Evolutionary conservation across 208 protist genomes (phyloP).

Genomic region (Eutreptiella sp.): DNA sequence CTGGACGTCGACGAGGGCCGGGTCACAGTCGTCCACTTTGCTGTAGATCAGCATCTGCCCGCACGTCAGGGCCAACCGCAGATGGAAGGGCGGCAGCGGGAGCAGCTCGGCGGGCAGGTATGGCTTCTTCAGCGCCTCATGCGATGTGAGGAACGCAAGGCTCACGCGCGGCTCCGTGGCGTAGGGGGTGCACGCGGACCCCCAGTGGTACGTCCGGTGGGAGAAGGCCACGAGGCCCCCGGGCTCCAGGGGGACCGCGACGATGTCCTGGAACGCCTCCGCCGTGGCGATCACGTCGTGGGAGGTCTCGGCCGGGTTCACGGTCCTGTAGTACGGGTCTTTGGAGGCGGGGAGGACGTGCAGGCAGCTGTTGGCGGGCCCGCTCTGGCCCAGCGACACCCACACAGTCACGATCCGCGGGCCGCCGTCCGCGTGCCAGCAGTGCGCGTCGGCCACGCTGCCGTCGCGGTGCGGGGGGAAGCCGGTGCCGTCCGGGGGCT

Average conservation of each 20-base stretch:
- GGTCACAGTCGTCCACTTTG: constrained; percentile 7
- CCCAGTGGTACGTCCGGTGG: constrained; percentile 20
- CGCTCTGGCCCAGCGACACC: constrained; percentile 11
- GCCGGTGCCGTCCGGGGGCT: not conserved
- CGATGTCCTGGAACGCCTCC: constrained; percentile 15
- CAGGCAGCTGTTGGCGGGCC: not conserved
- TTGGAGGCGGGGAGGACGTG: constrained; percentile 18
- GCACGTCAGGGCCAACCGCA: not conserved
- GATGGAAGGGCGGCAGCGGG: too few relatives aligned
- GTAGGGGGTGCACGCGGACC: constrained; percentile 9
- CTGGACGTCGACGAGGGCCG: too few relatives aligned
- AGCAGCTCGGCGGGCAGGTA: too few relatives aligned
- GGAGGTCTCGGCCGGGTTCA: not conserved
- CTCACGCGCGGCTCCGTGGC: not conserved
- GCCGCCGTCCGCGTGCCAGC: not conserved
- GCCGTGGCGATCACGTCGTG: not conserved
- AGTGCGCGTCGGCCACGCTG: not conserved
- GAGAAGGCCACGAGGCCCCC: constrained; percentile 3
- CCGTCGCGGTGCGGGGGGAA: constrained; percentile 17
- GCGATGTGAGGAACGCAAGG: constrained; percentile 2
- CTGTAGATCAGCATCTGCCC: constrained; percentile 21
- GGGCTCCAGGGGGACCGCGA: constrained; percentile 5
- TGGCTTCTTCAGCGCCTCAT: constrained; percentile 1
- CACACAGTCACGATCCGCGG: constrained; percentile 7
- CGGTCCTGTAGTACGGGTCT: not conserved